These are phyloP conservation scores for Corchorus olitorius DNA, from an alignment of 345 rosid species.

Conservation along the genomic window DNA sequence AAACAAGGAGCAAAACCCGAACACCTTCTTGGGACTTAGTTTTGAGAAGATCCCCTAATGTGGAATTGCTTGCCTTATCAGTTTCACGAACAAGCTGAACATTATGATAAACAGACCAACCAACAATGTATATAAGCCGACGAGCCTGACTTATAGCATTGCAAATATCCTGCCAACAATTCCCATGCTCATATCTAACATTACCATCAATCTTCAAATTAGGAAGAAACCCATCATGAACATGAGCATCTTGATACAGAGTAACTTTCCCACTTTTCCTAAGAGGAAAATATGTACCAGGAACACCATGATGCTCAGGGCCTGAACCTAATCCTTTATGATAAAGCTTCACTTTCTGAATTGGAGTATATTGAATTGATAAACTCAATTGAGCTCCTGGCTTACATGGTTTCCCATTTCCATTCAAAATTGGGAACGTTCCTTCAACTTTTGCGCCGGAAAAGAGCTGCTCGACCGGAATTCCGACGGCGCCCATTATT, in stretches of 20 bases:
- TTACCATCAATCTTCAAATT: conserved; percentile 56
- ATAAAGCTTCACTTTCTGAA: conserved; percentile 50
- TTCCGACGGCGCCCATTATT: conserved; percentile 76
- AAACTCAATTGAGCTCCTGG: conserved; percentile 65
- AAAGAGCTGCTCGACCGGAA: conserved; percentile 61
- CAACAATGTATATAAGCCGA: conserved; percentile 77
- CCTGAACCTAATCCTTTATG: conserved; percentile 61
- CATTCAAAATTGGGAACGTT: conserved; percentile 55
- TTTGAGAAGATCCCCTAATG: conserved; percentile 80
- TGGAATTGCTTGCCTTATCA: conserved; percentile 34
- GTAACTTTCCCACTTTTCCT: conserved; percentile 81
- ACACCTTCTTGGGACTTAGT: conserved; percentile 95
- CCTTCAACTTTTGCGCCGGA: conserved; percentile 64
- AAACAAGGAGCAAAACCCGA: conserved; percentile 82
- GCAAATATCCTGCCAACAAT: conserved; percentile 80
- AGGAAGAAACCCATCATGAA: conserved; percentile 61
- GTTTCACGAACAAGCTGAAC: conserved; percentile 65
- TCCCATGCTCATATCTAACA: conserved; percentile 50
- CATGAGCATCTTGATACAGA: conserved; percentile 94
- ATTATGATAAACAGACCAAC: conserved; percentile 83
- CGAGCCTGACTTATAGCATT: conserved; percentile 80
- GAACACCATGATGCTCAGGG: conserved; percentile 63
- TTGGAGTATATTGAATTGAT: conserved; percentile 68
- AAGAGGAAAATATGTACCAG: conserved; percentile 83
- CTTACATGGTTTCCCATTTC: conserved; percentile 72